phyloP scores from a whole-genome alignment of 495 filamentous ascomycete species.

The Aspergillus olivimuriae region DNA sequence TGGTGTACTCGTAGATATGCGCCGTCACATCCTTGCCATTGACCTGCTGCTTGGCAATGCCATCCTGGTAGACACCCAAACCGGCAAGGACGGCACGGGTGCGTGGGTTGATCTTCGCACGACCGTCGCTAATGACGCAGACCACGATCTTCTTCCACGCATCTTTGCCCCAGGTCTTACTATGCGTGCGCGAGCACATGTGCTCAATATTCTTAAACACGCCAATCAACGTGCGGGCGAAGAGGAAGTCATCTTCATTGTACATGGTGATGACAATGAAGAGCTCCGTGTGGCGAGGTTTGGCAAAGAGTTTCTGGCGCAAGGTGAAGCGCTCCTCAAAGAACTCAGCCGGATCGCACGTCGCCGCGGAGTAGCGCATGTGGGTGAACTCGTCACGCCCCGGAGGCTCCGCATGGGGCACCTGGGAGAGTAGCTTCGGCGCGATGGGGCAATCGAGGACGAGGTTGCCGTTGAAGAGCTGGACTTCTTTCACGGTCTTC shows the following conservation, averaged over 20 bases:
- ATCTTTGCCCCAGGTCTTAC: slow-evolving; percentile 97
- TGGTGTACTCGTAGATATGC: slow-evolving; percentile 99
- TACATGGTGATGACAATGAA: slow-evolving; percentile 99
- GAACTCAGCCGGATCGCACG: slow-evolving; percentile 89
- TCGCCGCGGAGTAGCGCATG: slow-evolving; percentile 96
- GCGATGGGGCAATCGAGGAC: slow-evolving; percentile 97
- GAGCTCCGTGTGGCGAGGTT: slow-evolving; percentile 87
- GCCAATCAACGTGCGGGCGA: slow-evolving; percentile 93
- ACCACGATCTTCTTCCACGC: slow-evolving; percentile 99
- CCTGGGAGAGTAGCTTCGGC: slow-evolving; percentile 74
- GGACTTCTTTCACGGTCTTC: slow-evolving; percentile 98
- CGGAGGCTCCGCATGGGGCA: slow-evolving; percentile 70
- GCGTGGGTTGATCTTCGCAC: slow-evolving; percentile 94
- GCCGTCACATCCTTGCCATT: slow-evolving; percentile 96
- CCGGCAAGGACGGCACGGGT: slow-evolving; percentile 85
- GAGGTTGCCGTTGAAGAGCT: slow-evolving; percentile 92
- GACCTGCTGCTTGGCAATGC: slow-evolving; percentile 97
- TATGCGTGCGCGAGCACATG: slow-evolving; percentile 85
- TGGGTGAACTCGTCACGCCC: slow-evolving; percentile 98
- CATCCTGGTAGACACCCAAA: slow-evolving; percentile 96
- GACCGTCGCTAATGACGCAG: slow-evolving; percentile 95
- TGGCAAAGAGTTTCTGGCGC: slow-evolving; percentile 89
- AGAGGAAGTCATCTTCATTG: slow-evolving; percentile 96
- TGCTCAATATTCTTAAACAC: slow-evolving; percentile 98
- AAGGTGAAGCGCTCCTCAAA: slow-evolving; percentile 84